phyloP scores from a whole-genome alignment of 345 rosid species.

The Hirschfeldia incana region DNA sequence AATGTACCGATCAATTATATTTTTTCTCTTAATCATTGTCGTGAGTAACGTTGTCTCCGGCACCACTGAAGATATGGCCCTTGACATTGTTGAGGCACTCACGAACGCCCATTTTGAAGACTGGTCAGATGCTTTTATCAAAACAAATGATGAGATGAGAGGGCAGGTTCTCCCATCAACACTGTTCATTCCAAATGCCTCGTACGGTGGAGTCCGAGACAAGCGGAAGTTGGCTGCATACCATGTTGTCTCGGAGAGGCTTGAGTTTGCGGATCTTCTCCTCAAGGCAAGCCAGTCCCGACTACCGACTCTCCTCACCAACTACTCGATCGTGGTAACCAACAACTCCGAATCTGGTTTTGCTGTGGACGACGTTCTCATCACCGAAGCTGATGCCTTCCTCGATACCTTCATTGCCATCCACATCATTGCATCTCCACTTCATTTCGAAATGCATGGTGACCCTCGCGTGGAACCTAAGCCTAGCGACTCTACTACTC shows the following conservation, averaged over 20 bases:
- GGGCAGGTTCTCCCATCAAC: not conserved
- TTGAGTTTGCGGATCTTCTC: slow-evolving; percentile 1
- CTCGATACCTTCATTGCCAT: not conserved
- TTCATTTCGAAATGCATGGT: not conserved
- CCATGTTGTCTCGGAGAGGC: not conserved
- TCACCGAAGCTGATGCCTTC: not conserved
- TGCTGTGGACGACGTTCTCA: not conserved
- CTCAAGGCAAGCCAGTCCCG: not conserved
- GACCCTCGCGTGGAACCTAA: not conserved
- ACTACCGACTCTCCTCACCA: not conserved
- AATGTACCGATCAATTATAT: too few species aligned
- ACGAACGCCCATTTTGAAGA: too few species aligned
- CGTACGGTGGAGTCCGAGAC: not conserved
- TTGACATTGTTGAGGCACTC: too few species aligned
- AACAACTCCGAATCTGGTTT: not conserved
- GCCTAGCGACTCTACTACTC: not conserved
- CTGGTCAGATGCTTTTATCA: too few species aligned
- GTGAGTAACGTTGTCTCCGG: too few species aligned
- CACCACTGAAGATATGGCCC: too few species aligned
- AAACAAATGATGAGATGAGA: too few species aligned
- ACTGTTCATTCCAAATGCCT: not conserved
- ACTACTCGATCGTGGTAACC: not conserved
- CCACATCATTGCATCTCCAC: not conserved
- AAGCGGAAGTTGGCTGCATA: not conserved
- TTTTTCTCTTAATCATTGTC: too few species aligned